These are phyloP conservation scores for Liriodendron chinense DNA, from an alignment of 164 flowering plant genomes.

Conservation along the genomic window DNA sequence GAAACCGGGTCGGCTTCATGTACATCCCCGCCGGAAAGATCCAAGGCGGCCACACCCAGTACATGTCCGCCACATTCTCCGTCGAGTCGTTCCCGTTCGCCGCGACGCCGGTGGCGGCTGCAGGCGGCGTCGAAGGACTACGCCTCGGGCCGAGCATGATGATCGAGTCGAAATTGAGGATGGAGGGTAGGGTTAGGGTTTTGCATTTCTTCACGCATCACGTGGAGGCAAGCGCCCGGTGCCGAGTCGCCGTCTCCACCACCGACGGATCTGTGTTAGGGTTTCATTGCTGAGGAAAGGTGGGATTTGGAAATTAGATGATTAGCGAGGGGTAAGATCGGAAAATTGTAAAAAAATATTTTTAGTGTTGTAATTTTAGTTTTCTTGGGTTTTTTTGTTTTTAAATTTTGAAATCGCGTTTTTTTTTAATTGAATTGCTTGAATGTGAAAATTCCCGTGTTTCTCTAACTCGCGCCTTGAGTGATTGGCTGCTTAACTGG, in stretches of 20 bases:
- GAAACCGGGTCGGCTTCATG: slow-evolving; percentile 79
- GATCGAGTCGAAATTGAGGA: slow-evolving; percentile 63
- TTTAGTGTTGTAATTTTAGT: not conserved
- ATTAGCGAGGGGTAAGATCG: not conserved
- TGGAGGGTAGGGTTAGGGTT: slow-evolving; percentile 79
- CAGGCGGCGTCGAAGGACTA: slow-evolving; percentile 14
- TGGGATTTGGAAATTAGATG: not conserved
- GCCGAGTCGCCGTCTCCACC: slow-evolving; percentile 53
- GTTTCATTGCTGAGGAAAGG: slow-evolving; percentile 46
- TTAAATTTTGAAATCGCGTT: not conserved
- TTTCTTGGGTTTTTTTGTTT: not conserved
- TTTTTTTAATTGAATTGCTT: not conserved
- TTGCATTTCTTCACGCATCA: slow-evolving; percentile 78
- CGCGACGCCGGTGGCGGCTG: slow-evolving; percentile 12
- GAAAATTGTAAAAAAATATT: not conserved
- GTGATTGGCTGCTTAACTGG: too few species aligned
- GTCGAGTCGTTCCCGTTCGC: slow-evolving; percentile 66
- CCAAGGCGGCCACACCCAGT: slow-evolving; percentile 59
- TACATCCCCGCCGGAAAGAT: slow-evolving; percentile 94
- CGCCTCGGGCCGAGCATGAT: slow-evolving; percentile 59
- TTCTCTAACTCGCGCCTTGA: too few species aligned
- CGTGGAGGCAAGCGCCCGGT: slow-evolving; percentile 45
- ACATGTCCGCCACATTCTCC: slow-evolving; percentile 83
- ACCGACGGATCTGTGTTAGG: slow-evolving; percentile 83
- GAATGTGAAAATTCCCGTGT: not conserved